phyloP scores from a whole-genome alignment of 1,284 basidiomycete species.

The Sutorius eximius region DNA sequence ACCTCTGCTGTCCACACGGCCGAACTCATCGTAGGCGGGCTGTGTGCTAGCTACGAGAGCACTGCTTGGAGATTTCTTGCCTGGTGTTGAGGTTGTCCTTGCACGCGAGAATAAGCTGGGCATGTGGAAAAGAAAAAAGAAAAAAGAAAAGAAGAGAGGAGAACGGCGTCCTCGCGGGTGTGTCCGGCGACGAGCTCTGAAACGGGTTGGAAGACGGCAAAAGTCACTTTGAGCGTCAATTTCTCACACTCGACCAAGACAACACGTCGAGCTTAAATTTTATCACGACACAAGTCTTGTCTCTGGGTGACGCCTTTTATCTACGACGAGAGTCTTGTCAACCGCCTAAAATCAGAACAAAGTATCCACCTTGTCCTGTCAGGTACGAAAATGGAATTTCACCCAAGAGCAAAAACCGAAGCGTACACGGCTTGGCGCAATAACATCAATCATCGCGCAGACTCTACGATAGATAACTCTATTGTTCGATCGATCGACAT shows the following conservation, averaged over 20 bases:
- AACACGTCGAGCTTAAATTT: too few species aligned
- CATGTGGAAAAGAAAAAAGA: constrained; percentile 39
- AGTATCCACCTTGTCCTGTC: too few species aligned
- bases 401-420: too few species aligned
- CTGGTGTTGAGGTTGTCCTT: constrained; percentile 51
- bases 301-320: too few species aligned
- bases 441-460: too few species aligned
- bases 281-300: too few species aligned
- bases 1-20: constrained; percentile 51
- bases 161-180: constrained; percentile 8
- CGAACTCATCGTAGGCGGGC: constrained; percentile 61
- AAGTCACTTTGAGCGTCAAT: constrained; percentile 12
- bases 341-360: too few species aligned
- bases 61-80: constrained; percentile 34
- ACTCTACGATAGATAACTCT: too few species aligned
- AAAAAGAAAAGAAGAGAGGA: not conserved
- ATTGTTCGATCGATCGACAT: too few species aligned
- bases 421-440: too few species aligned
- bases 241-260: constrained; percentile 22
- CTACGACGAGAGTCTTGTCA: too few species aligned
- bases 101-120: constrained; percentile 58
- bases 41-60: constrained; percentile 9
- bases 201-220: constrained; percentile 8
- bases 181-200: constrained; percentile 17
- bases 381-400: too few species aligned